Evolutionary conservation across 176 grass and related monocot genomes (phyloP).

Genomic region (Oryza officinalis): DNA sequence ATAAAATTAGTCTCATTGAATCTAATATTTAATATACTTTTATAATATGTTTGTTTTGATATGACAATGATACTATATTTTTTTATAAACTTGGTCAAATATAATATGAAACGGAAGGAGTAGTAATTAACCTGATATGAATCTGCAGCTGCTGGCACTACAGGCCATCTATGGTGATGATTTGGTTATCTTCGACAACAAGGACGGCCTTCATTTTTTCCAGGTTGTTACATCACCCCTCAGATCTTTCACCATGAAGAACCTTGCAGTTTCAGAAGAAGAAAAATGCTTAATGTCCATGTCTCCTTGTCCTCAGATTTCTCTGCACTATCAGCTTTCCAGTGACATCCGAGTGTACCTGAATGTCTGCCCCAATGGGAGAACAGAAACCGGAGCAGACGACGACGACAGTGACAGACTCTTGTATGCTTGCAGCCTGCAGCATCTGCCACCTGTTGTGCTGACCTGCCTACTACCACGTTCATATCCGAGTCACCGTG

Average conservation of each 20-base stretch:
- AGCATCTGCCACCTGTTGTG: constrained; percentile 46
- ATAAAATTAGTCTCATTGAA: too few species aligned
- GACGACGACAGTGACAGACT: constrained; percentile 24
- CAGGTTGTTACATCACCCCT: constrained; percentile 31
- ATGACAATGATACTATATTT: too few species aligned
- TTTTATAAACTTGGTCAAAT: too few species aligned
- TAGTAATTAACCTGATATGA: constrained; percentile 5
- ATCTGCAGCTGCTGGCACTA: constrained; percentile 51
- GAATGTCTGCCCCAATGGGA: constrained; percentile 29
- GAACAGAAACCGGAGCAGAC: constrained; percentile 16
- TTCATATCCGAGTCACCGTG: constrained; percentile 52
- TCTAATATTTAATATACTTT: too few species aligned
- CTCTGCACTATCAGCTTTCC: constrained; percentile 39
- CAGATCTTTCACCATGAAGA: not conserved
- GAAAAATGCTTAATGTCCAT: not conserved
- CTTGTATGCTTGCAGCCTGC: constrained; percentile 48
- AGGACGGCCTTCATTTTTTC: constrained; percentile 49
- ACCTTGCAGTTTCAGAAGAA: not conserved
- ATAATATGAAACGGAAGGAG: too few species aligned
- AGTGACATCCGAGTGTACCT: constrained; percentile 44
- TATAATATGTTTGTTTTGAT: too few species aligned
- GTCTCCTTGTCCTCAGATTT: constrained; percentile 29
- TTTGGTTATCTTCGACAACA: constrained; percentile 37
- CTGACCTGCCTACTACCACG: constrained; percentile 51
- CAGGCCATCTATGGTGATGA: constrained; percentile 61